Base-by-base conservation (phyloP, 495 filamentous ascomycete genomes). In the Aeminium ludgeri region DNA sequence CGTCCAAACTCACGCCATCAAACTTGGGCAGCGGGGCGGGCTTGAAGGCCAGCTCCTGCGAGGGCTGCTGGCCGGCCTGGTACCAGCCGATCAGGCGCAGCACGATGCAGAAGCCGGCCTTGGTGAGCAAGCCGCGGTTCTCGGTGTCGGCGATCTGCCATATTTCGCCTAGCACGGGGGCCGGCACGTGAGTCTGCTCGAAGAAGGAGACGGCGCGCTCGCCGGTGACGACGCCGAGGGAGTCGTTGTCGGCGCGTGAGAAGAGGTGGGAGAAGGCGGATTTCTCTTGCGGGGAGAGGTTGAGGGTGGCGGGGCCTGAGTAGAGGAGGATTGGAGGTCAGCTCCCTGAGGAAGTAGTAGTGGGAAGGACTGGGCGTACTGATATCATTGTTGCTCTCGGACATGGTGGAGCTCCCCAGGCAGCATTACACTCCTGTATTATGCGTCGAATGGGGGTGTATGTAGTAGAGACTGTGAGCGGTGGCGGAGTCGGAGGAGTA, bases 121-220 rank as follows among this genome's bases (percentile, higher is more conserved):
- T 84, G 30, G 84, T 93, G 55, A 97, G 68, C 38, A 95, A 76
- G 44, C 91, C 89, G 45, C 86, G 73, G 62, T 96, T 97, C 62
- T 95, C 87, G 49, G 73, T 84, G 61, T 97, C 89, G 41, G 89
- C 91, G 55, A 97, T 86, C 62, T 94, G 86, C 89, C 89, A 97
- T 71, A 96, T 95, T 83, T 94, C 80, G 55, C 89, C 89, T 49
- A 97, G 68, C 19, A 87, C 71, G 41, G 80, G 72, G 33, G 84
- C 78, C 37, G 84, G 70, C 23, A 97, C 66, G 47, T 80, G 74
- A 20, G 89, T 95, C 72, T 87, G 91, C 61, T 96, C 86, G 53
- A 97, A 97, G 66, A 97, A 96, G 51, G 86, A 85, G 51, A 96
- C 91, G 6, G 89, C 89, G 40, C 92, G 68, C 59, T 96, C 89